Base-by-base conservation (phyloP, 371 early-diverging fungal species). In the Apophysomyces ossiformis region DNA sequence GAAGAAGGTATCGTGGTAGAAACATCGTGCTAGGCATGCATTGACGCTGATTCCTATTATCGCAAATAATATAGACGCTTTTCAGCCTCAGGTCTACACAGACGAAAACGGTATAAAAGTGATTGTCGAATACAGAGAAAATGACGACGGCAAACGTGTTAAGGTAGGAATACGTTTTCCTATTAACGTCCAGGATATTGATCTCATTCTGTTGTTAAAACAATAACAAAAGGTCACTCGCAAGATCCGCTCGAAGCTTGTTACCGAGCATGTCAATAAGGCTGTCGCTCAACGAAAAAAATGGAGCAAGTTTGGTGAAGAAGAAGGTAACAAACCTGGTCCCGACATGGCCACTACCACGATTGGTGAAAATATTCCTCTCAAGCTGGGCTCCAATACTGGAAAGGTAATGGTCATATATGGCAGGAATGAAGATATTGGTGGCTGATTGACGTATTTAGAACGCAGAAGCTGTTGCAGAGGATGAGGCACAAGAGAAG, bases 271-370 rank as follows among this genome's bases (percentile, higher is more conserved):
- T 59, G 96, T 95, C 62, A 94, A 95, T 87, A 90, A 92, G 70
- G 89, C 92, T 37, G 96, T 93, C 44, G 98, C 98, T 41, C 87
- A 89, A 67, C 89, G 96, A 75, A 95, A 95, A 82, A 89, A 90
- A 68, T 93, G 92, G 93, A 85, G 77, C 39, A 94, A 94, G 76
- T 94, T 94, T 71, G 94, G 94, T 32, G 89, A 85, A 36, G 93
- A 93, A 69, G 77, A 78, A 61, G 87, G 88, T 35, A 88, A 90
- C 56, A 81, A 83, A 21, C 84, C 91, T 4, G 94, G 97, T 1
- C 96, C 96, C 44, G 93, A 98, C 81, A 72, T 92, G 43, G 87
- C 92, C 66, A 93, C 97, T 4, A 97, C 98, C 5, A 91, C 87
- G 6, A 86, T 93, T 68, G 95, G 95, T 62, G 97, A 98, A 71